A percentile compares a stretch with the other conserved stretches of the same genome.
Evolutionary conservation across 257 asterid species (phyloP).

Genomic region (Galeopsis tetrahit): DNA sequence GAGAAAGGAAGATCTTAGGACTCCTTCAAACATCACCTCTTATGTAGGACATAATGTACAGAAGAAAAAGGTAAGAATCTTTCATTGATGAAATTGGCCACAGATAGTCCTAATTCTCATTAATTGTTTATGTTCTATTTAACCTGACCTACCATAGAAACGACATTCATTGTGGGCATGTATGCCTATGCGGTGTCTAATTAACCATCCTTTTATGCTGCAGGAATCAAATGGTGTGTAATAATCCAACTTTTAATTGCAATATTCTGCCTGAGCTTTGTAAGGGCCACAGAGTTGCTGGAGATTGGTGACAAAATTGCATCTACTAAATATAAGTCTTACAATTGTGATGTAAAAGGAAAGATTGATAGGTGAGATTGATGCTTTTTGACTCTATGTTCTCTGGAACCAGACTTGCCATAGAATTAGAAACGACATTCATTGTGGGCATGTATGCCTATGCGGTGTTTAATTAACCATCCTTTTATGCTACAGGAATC

Average conservation of each 20-base stretch:
- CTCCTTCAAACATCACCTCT: conserved; percentile 39
- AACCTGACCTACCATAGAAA: conserved; percentile 7
- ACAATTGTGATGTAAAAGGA: conserved; percentile 72
- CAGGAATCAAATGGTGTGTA: conserved; percentile 50
- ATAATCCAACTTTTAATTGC: conserved; percentile 39
- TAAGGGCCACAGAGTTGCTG: conserved; percentile 47
- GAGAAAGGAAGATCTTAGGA: conserved; percentile 70
- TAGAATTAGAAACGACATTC: conserved; percentile 9
- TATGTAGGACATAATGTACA: conserved; percentile 42
- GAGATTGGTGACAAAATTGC: conserved; percentile 46
- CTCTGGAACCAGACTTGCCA: conserved; percentile 1
- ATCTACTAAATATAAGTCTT: conserved; percentile 65
- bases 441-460: background rate
- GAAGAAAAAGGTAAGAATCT: conserved; percentile 44
- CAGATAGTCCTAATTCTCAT: conserved; percentile 10
- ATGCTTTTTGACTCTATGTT: conserved; percentile 24
- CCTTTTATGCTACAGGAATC: conserved; percentile 51
- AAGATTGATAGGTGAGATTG: conserved; percentile 73
- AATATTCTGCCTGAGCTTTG: conserved; percentile 38
- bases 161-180: conserved; percentile 19
- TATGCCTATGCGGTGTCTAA: conserved; percentile 25
- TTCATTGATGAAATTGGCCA: conserved; percentile 18
- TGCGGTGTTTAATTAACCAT: conserved; percentile 30
- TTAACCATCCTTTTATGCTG: conserved; percentile 33
- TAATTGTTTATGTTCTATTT: conserved; percentile 13